These are phyloP conservation scores for Fraxinus cuspidata DNA, from an alignment of 257 asterid genomes.

Conservation along the genomic window DNA sequence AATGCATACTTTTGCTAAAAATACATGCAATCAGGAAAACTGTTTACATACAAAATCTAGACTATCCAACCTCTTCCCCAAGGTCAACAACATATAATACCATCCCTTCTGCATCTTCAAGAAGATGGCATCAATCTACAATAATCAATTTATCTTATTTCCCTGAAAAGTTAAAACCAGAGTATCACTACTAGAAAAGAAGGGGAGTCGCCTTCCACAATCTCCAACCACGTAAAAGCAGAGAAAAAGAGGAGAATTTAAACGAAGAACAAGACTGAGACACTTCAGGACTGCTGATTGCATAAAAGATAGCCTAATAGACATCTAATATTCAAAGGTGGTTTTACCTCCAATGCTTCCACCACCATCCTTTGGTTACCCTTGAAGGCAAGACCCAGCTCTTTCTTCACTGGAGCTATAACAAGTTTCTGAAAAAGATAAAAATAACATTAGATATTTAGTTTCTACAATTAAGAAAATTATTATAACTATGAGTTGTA, in stretches of 20 bases:
- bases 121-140: not conserved
- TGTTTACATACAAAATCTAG: not conserved
- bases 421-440: constrained; percentile 56
- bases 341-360: constrained; percentile 71
- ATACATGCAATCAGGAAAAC: not conserved
- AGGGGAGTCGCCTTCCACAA: not conserved
- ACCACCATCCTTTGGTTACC: constrained; percentile 70
- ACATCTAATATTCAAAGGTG: not conserved
- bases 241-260: not conserved
- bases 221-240: not conserved
- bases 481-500: not conserved
- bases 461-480: not conserved
- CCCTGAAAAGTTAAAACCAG: not conserved
- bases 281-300: not conserved
- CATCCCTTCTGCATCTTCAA: not conserved
- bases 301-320: not conserved
- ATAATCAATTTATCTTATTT: not conserved
- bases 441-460: not conserved
- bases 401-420: constrained; percentile 69
- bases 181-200: not conserved
- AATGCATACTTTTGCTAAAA: not conserved
- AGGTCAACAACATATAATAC: constrained; percentile 10
- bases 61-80: not conserved
- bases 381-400: constrained; percentile 78
- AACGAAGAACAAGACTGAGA: not conserved